Percentiles rank a stretch among this genome's conserved stretches.
Conservation (phyloP, 2,329 filamentous ascomycete species). For the Coniella vitis region DNA sequence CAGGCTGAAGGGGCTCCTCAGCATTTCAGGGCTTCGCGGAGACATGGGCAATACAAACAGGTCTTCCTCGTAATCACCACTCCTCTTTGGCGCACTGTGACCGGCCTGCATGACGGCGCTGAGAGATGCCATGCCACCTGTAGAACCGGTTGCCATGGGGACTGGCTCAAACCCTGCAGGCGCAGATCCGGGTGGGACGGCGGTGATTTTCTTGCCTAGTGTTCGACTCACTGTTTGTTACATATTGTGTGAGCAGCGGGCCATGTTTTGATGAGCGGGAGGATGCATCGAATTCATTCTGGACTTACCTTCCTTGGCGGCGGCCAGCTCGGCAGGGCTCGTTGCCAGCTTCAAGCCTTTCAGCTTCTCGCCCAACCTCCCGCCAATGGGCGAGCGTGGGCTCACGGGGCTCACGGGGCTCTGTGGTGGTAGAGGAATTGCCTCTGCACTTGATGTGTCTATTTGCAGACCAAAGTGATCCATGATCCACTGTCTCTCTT, state of each 20-base stretch:
- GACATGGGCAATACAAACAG: slow-evolving; percentile 84
- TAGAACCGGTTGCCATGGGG: slow-evolving; percentile 7
- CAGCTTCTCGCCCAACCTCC: slow-evolving; percentile 70
- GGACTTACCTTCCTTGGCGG: slow-evolving; percentile 43
- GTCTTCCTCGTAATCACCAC: slow-evolving; percentile 62
- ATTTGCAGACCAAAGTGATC: slow-evolving; percentile 64
- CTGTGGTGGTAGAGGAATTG: slow-evolving; percentile 17
- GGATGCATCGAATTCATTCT: not conserved
- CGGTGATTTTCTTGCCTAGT: slow-evolving; percentile 8
- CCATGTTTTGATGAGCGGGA: not conserved
- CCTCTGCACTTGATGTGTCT: slow-evolving; percentile 25
- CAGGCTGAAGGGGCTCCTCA: slow-evolving; percentile 70
- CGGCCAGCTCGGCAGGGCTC: slow-evolving; percentile 55
- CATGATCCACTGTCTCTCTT: slow-evolving; percentile 81
- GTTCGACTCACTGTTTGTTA: slow-evolving; percentile 4
- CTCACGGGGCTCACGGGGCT: slow-evolving; percentile 24
- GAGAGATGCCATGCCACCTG: slow-evolving; percentile 29
- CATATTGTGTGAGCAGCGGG: slow-evolving; percentile 23
- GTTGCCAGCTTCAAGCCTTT: slow-evolving; percentile 74
- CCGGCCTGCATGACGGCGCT: slow-evolving; percentile 33
- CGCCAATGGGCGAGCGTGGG: slow-evolving; percentile 55
- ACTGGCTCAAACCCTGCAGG: slow-evolving; percentile 49
- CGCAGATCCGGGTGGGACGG: slow-evolving; percentile 33
- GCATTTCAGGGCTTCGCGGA: slow-evolving; percentile 79
- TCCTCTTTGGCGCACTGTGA: slow-evolving; percentile 23